phyloP scores from a whole-genome alignment of 352 stramenopile species.

The Globisporangium yorkense region DNA sequence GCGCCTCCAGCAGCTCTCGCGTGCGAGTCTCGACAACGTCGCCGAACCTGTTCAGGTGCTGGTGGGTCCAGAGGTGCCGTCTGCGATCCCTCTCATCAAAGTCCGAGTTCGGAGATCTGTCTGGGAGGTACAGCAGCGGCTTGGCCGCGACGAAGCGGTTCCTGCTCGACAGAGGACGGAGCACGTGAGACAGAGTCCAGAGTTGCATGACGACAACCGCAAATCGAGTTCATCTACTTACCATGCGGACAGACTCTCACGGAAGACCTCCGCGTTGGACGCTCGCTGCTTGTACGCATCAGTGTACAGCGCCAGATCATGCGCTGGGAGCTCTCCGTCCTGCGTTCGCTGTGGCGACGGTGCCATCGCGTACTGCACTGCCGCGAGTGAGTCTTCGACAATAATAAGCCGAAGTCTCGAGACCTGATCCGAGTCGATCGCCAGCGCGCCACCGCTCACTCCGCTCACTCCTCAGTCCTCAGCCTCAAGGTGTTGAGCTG shows the following conservation, averaged over 20 bases:
- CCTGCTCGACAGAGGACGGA: constrained; percentile 14
- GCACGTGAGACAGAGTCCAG: background rate
- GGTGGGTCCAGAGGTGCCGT: constrained; percentile 38
- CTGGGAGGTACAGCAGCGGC: constrained; percentile 43
- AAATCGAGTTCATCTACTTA: background rate
- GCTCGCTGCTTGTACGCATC: constrained; percentile 23
- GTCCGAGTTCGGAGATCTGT: constrained; percentile 29
- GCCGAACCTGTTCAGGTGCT: constrained; percentile 37
- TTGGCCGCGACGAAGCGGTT: constrained; percentile 22
- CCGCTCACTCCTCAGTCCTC: no score
- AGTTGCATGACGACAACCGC: background rate
- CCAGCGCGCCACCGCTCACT: background rate
- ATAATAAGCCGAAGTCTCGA: no score
- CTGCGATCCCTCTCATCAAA: constrained; percentile 28
- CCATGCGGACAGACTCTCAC: constrained; percentile 20
- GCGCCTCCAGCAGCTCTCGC: constrained; percentile 21
- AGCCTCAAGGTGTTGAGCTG: background rate
- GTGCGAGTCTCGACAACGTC: constrained; percentile 31
- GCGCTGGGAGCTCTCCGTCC: constrained; percentile 12
- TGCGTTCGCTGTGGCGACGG: background rate
- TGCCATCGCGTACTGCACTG: background rate
- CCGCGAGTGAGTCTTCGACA: no score
- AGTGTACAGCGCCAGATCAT: constrained; percentile 36
- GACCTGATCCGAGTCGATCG: background rate
- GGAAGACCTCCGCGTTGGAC: constrained; percentile 10